Base-by-base conservation (phyloP, 805 yeast genomes). In the Yamadazyma akitaensis region DNA sequence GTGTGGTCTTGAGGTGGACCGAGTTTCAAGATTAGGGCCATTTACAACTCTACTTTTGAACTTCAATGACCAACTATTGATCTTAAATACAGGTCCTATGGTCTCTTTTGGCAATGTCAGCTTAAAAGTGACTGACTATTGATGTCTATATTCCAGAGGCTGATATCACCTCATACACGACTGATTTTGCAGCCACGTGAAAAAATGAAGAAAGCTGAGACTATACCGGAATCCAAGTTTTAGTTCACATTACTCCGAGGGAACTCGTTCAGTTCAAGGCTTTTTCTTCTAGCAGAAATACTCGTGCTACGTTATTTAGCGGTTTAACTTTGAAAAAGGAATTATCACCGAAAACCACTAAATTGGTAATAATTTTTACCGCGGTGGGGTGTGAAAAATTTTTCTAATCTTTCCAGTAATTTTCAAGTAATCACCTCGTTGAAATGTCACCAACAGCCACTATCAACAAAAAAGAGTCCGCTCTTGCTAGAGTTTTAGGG, bases 401-500 rank as follows among this genome's bases (percentile, higher is more conserved):
- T 47, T 47, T 33, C 41, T 24, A 17, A 12, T 37, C 17, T 13
- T 13, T 21, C 24, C 28, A 36, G 30, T 24, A 24, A 26, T 10
- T 21, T 31, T 31, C 39, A 36, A 37, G 24, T 18, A 38, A 34
- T 19, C 13, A n/a, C 39, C 17, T 14, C n/a, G n/a, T 13, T 38
- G n/a, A 9, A 17, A 68, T 68, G 73, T 66, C 72, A 30, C 72
- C 72, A 37, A 47, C 61, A 24, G 37, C 43, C 17, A 33, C 43
- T 25, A 54, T 60, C 33, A 72, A 69, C 55, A 94, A 89, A 63
- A 86, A 85, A 66, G 91, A 92, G 71, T 84, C 96, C 40, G 98
- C 88, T 46, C 56, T 75, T 40, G 96, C 99, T 59, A 82, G 98
- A 68, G 84, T 92, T 37, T 76, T 94, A 39, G 99, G 99, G 40